Base-by-base conservation (phyloP, 2,329 filamentous ascomycete genomes). In the Calonectria pseudoreteaudii region DNA sequence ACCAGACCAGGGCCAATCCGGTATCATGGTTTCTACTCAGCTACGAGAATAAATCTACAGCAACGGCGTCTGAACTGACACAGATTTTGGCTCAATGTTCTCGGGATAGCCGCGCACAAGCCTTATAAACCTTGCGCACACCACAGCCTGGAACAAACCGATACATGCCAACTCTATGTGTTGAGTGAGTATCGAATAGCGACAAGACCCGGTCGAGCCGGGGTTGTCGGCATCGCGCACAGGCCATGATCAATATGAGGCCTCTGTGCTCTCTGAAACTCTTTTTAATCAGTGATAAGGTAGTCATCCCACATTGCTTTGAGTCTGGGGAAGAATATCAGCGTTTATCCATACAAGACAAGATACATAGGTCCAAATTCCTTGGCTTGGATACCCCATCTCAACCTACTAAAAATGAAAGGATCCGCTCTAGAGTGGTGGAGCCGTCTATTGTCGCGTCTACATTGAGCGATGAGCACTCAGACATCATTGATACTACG, bases 321-420 rank as follows among this genome's bases (percentile, higher is more conserved):
- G 73, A 74, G 69, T 80, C 76, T 78, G 78, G 77, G 78, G 78
- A 77, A 74, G 56, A 74, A 52, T 70, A 56, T 60, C 71, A 41
- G 68, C 36, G 34, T 56, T 49, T 41, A 67, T 60, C 52, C 62
- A 70, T 62, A 36, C 49, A 64, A 34, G 52, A 70, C 49, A 60
- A 73, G 76, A 72, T n/a, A n/a, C n/a, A n/a, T 56, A 64, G n/a
- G 36, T 23, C 66, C 34, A 66, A 72, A 73, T 75, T 78, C 69
- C 68, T 76, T 65, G 20, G 68, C 65, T 74, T 68, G 68, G 68
- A 72, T 69, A 71, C 75, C 73, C 75, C 73, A 72, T 70, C 68
- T 70, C 44, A 73, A 64, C 65, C 64, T 58, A 75, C 76, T 31
- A 71, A 58, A 20, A 60, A 62, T 68, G 44, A 69, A 62, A 56